These are phyloP conservation scores for Eucalyptus erythrocorys DNA, from an alignment of 345 rosid species.

Conservation along the genomic window DNA sequence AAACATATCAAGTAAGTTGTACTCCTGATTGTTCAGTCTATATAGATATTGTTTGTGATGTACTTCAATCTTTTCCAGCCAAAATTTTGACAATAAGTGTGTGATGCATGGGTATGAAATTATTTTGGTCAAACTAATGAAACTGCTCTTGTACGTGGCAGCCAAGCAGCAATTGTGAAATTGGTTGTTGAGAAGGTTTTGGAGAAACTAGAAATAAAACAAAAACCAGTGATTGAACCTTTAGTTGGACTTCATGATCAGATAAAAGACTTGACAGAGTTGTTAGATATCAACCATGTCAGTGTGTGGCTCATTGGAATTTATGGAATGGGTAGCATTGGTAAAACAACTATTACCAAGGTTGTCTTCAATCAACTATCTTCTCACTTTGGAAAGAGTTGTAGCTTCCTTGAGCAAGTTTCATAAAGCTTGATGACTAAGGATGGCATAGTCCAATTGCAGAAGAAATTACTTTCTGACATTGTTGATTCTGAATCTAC, in stretches of 20 bases:
- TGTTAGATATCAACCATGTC: neutral
- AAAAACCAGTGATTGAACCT: neutral
- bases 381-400: neutral
- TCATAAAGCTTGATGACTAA: rapidly evolving
- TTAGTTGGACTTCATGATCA: neutral
- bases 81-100: neutral
- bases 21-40: neutral
- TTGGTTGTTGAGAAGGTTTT: neutral
- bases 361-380: neutral
- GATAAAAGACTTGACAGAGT: neutral
- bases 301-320: neutral
- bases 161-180: neutral
- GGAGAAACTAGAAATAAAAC: neutral
- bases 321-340: neutral
- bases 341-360: neutral
- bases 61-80: neutral
- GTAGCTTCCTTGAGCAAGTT: neutral
- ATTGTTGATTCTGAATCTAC: neutral
- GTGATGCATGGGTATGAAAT: neutral
- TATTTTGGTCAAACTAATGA: neutral
- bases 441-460: neutral
- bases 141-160: neutral
- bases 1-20: neutral
- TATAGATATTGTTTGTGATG: neutral
- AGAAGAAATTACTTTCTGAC: neutral